Evolutionary conservation across 2,329 filamentous ascomycete species (phyloP), one percentile per base, ranked within the genome.

Genomic region (Cytospora schulzeri): DNA sequence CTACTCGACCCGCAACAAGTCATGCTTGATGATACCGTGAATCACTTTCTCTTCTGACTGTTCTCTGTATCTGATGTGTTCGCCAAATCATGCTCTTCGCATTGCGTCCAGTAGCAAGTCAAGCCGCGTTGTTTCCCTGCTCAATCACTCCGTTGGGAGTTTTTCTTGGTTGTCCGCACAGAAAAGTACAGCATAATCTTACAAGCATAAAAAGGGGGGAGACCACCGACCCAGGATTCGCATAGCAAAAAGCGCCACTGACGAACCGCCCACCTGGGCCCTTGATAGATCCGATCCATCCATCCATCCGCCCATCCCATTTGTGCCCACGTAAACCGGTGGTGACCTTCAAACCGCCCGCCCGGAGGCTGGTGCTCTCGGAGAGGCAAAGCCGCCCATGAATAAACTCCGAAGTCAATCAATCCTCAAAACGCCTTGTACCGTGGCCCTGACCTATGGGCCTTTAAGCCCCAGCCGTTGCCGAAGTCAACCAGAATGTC

Each of bases 401-500:
- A 52, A 38, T 26, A 38, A 56, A 19, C 26, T 48, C 45, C 45
- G 31, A n/a, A 33, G 28, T 31, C 38, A 50, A 2, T 28, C 26
- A 31, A n/a, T 29, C 38, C 31, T 62, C 17, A 50, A 11, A 62
- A 62, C 59, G 33, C 59, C 59, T 28, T 50, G 28, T 35, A 19
- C 35, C 59, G 31, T 55, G 33, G 28, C 52, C 53, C 31, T 17
- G n/a, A 28, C 22, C 38, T 11, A 17, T 35, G 35, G 26, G 26
- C 35, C 24, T 55, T 50, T 19, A 29, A 19, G 38, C n/a, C 35
- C 38, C 4, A 28, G 38, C 35, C 22, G n/a, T 50, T 61, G 52
- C 52, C 29, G 19, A 29, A 26, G 11, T 22, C 28, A 22, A 4
- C 28, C 15, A 24, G 15, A 15, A 22, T 24, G 17, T 35, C 7